Percentiles rank a stretch among this genome's conserved stretches.
These are phyloP conservation scores for Ascochyta clinopodiicola DNA, from an alignment of 2,329 filamentous ascomycete genomes.

Conservation along the genomic window DNA sequence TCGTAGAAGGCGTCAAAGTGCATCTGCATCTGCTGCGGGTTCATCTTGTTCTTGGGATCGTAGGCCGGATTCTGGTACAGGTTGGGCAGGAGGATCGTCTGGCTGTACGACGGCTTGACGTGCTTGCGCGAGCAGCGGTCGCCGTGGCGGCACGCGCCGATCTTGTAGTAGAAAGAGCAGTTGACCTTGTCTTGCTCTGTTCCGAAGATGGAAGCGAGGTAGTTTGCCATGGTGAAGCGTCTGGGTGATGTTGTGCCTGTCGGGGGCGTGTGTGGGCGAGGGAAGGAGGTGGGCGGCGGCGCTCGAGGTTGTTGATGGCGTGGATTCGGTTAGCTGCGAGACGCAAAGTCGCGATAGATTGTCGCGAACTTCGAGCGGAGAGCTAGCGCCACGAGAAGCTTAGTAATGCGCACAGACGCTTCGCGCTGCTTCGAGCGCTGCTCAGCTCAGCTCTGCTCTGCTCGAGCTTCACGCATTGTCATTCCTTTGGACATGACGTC, in stretches of 20 bases:
- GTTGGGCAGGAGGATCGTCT: constrained; percentile 97
- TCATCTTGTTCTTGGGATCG: constrained; percentile 97
- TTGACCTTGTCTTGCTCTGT: constrained; percentile 99
- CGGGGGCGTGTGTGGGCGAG: background rate
- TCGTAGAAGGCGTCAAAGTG: constrained; percentile 99
- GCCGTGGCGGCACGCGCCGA: constrained; percentile 96
- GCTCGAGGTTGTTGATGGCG: constrained; percentile 9
- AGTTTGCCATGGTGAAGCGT: constrained; percentile 79
- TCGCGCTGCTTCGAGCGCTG: constrained; percentile 16
- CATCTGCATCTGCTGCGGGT: constrained; percentile 92
- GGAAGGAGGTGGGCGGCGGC: constrained; percentile 1
- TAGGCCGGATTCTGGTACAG: constrained; percentile 99
- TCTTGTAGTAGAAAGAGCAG: constrained; percentile 99
- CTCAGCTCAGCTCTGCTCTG: too few species aligned
- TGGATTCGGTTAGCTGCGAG: constrained; percentile 12
- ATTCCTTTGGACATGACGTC: too few species aligned
- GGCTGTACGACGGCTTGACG: constrained; percentile 97
- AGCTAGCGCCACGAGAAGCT: constrained; percentile 15
- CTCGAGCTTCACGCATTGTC: background rate
- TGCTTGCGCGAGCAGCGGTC: constrained; percentile 98
- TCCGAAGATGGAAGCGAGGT: constrained; percentile 98
- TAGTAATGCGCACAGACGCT: constrained; percentile 19
- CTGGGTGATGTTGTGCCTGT: background rate
- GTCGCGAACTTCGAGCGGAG: constrained; percentile 21
- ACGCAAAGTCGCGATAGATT: constrained; percentile 26